A percentile compares a stretch with the other conserved stretches of the same genome.
Conservation (phyloP, 2,329 filamentous ascomycete genomes). For the Amauroascus verrucosus region DNA sequence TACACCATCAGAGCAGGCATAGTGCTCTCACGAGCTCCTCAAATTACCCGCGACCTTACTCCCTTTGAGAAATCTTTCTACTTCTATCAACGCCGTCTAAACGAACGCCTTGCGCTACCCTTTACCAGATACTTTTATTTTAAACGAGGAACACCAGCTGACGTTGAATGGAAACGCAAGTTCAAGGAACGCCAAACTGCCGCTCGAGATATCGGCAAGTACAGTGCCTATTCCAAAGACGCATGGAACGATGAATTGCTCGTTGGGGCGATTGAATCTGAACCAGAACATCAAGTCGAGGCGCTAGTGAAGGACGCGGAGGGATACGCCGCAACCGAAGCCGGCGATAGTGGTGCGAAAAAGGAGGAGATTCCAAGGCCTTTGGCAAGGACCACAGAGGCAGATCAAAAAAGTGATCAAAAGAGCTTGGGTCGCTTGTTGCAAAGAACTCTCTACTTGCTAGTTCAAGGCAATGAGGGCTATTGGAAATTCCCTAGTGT, state of each 20-base stretch:
- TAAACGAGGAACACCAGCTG: slow-evolving; percentile 74
- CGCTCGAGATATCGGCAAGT: slow-evolving; percentile 74
- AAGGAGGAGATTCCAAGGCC: slow-evolving; percentile 61
- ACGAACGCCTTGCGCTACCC: slow-evolving; percentile 78
- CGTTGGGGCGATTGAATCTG: slow-evolving; percentile 58
- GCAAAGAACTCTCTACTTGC: slow-evolving; percentile 73
- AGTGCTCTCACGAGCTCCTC: slow-evolving; percentile 76
- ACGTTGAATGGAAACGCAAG: slow-evolving; percentile 85
- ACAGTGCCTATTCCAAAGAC: slow-evolving; percentile 61
- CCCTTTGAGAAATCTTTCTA: slow-evolving; percentile 88
- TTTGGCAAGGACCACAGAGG: slow-evolving; percentile 60
- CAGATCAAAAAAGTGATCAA: slow-evolving; percentile 63
- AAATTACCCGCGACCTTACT: slow-evolving; percentile 72
- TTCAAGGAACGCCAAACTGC: slow-evolving; percentile 64
- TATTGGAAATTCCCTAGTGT: slow-evolving; percentile 76
- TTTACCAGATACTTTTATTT: slow-evolving; percentile 92
- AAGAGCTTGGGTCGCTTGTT: slow-evolving; percentile 69
- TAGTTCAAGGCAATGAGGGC: slow-evolving; percentile 61
- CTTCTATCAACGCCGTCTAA: slow-evolving; percentile 94
- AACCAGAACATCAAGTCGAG: slow-evolving; percentile 55
- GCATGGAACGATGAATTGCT: slow-evolving; percentile 89
- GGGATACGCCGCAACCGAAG: slow-evolving; percentile 28
- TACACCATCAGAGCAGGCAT: slow-evolving; percentile 54
- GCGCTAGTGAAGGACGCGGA: slow-evolving; percentile 67
- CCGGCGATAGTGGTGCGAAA: slow-evolving; percentile 27